phyloP scores from a whole-genome alignment of 805 yeast genomes.

The Hanseniaspora occidentalis region DNA sequence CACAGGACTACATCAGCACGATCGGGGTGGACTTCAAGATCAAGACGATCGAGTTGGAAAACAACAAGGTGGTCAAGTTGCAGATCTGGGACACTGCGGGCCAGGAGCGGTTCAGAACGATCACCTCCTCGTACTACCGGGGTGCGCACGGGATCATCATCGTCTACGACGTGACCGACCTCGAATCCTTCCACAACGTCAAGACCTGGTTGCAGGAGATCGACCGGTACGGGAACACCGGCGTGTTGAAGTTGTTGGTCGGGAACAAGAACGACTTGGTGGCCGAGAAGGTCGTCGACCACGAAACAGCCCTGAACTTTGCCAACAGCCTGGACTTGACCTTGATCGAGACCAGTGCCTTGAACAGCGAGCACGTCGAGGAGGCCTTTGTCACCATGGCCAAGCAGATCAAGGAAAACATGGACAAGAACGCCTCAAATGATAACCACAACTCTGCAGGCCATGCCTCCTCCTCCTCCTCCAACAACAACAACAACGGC shows the following conservation, averaged over 20 bases:
- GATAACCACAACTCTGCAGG: constrained; percentile 16
- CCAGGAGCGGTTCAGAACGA: constrained; percentile 95
- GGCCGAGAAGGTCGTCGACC: constrained; percentile 91
- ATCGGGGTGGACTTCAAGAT: constrained; percentile 94
- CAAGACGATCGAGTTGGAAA: constrained; percentile 86
- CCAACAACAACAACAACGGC: constrained; percentile 34
- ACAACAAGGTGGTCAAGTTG: constrained; percentile 80
- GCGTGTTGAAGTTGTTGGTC: constrained; percentile 87
- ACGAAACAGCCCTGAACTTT: constrained; percentile 92
- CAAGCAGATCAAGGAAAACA: constrained; percentile 91
- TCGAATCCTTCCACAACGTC: constrained; percentile 89
- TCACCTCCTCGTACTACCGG: constrained; percentile 93
- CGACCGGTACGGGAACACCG: constrained; percentile 96
- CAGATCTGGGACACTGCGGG: constrained; percentile 99
- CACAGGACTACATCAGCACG: constrained; percentile 93
- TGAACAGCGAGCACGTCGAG: constrained; percentile 91
- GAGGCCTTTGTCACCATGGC: constrained; percentile 99
- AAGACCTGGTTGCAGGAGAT: constrained; percentile 98
- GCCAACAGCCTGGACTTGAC: constrained; percentile 86
- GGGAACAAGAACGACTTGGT: constrained; percentile 94
- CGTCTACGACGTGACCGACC: constrained; percentile 96
- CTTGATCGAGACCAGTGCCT: constrained; percentile 91
- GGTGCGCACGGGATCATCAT: constrained; percentile 98
- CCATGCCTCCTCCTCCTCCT: too few species aligned
- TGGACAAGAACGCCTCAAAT: constrained; percentile 51